Percentiles rank a stretch among this genome's conserved stretches.
These are phyloP conservation scores for Gossypium ekmanianum DNA, from an alignment of 345 rosid species.

Conservation along the genomic window DNA sequence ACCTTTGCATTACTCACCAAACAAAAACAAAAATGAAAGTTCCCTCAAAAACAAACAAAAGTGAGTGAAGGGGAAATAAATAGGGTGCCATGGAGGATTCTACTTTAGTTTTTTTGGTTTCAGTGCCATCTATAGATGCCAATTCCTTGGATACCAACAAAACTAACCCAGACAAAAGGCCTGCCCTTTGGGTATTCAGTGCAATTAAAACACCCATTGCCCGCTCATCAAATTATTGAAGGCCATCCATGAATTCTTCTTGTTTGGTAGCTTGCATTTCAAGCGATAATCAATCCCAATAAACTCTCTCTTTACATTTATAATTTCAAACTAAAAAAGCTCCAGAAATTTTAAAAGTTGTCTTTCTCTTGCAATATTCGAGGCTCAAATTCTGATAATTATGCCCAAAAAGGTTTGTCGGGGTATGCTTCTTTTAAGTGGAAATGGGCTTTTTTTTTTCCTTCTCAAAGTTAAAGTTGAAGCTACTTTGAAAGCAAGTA, in stretches of 20 bases:
- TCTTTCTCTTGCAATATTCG: background rate
- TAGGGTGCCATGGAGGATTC: background rate
- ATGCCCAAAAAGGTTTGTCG: background rate
- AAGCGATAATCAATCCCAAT: background rate
- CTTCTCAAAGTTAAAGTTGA: conserved; percentile 9
- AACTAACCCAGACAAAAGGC: conserved; percentile 33
- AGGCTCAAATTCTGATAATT: conserved; percentile 4
- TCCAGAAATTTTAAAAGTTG: background rate
- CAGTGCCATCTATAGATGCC: conserved; percentile 8
- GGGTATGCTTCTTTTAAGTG: background rate
- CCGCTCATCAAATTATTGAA: background rate
- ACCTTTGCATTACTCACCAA: conserved; percentile 43
- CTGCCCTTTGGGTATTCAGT: conserved; percentile 30
- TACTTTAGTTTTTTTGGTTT: conserved; percentile 14
- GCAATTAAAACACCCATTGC: conserved; percentile 24
- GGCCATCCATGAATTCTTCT: background rate
- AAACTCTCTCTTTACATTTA: too few relatives aligned
- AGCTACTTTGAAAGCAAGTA: conserved; percentile 13
- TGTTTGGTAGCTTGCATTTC: conserved; percentile 11
- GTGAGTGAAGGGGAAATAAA: conserved; percentile 4
- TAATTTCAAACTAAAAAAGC: background rate
- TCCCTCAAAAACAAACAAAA: conserved; percentile 36
- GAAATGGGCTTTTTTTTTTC: too few relatives aligned
- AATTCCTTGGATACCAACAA: conserved; percentile 30
- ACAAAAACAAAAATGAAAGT: conserved; percentile 41